Evolutionary conservation across 805 yeast genomes (phyloP).

Genomic region (Candida verbasci): DNA sequence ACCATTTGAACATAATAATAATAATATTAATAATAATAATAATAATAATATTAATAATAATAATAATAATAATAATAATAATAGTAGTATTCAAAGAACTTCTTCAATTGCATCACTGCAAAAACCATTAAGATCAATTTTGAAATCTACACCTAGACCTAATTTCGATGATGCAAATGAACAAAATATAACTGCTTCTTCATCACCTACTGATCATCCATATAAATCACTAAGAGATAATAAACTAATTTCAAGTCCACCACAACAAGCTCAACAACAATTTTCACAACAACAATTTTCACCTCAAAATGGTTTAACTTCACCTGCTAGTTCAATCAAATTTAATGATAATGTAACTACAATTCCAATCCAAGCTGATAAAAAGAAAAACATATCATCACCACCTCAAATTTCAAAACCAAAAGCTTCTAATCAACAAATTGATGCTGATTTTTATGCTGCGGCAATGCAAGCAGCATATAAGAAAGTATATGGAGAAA

Average conservation of each 20-base stretch:
- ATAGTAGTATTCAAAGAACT: neutral
- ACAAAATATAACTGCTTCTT: neutral
- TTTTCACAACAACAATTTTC: too few species aligned
- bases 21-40: neutral
- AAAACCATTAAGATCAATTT: conserved; percentile 31
- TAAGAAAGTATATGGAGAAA: conserved; percentile 50
- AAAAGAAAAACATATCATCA: neutral
- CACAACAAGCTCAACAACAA: conserved; percentile 3
- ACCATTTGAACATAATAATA: neutral
- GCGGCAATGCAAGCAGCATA: conserved; percentile 54
- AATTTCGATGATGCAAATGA: conserved; percentile 8
- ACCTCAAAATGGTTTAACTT: conserved; percentile 10
- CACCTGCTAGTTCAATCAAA: conserved; percentile 32
- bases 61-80: neutral
- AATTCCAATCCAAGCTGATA: conserved; percentile 20
- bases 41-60: neutral
- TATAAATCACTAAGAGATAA: conserved; percentile 12
- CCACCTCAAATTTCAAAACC: conserved; percentile 1
- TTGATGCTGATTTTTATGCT: conserved; percentile 51
- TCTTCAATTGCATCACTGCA: conserved; percentile 5
- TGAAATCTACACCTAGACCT: conserved; percentile 21
- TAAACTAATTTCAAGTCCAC: neutral
- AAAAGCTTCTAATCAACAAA: conserved; percentile 7
- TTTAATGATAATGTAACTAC: conserved; percentile 36
- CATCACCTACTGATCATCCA: conserved; percentile 15